Evolutionary conservation across 2,329 filamentous ascomycete genomes (phyloP), one percentile per base, ranked within the genome.

Genomic region (Cladophialophora chaetospira): DNA sequence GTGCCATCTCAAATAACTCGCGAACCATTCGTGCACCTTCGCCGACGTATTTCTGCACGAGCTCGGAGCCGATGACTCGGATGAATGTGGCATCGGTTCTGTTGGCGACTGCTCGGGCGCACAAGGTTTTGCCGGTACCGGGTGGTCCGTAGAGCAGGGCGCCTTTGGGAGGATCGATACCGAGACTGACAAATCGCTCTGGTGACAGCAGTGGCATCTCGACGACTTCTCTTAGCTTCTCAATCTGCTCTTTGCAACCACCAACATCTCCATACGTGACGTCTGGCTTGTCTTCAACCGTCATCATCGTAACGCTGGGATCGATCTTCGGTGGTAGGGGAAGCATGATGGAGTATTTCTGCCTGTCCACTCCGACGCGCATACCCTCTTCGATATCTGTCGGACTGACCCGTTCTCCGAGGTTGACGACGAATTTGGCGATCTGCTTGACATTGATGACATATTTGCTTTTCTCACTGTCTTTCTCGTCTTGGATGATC

Each of bases 361-460:
- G 97, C 56, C 94, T 84, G 75, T 99, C 94, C 72, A 99, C 94
- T 71, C 92, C 94, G 61, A 99, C 94, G 66, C 94, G 87, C 94
- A 99, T 99, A 64, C 94, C 94, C 75, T 99, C 94, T 72, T 99
- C 94, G 69, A 99, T 99, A 85, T 99, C 94, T 66, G 94, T 97
- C 47, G 94, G 94, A 70, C 89, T 95, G 67, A 99, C 94, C 63
- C 94, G 88, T 72, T 99, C 94, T 67, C 94, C 94, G 50, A 99
- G 85, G 75, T 97, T 94, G 65, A 99, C 94, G 48, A 99, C 94
- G 69, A 99, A 99, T 78, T 99, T 99, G 70, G 94, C 94, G 69
- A 99, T 99, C 76, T 99, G 94, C 82, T 99, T 99, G 67, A 99
- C 93, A 77, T 99, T 99, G 83, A 99, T 99, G 69, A 99, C 92